A percentile compares a stretch with the other conserved stretches of the same genome.
Evolutionary conservation across 352 stramenopile species (phyloP).

Genomic region (Poterioochromonas sp.): DNA sequence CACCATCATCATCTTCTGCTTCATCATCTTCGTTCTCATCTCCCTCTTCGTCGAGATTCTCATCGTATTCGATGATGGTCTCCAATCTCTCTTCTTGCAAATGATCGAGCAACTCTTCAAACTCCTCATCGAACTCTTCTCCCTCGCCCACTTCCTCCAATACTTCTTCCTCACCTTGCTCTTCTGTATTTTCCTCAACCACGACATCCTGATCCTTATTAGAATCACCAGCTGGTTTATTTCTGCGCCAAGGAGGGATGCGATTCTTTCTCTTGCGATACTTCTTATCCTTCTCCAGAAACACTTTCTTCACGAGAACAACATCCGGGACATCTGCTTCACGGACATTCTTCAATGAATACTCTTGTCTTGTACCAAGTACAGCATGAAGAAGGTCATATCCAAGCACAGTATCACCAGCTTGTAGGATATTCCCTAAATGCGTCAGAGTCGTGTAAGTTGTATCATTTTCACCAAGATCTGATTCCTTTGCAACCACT

Average conservation of each 20-base stretch:
- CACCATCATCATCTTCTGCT: too few species aligned
- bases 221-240: neutral
- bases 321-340: neutral
- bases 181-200: neutral
- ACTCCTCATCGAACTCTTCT: neutral
- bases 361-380: neutral
- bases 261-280: neutral
- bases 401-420: slow-evolving; percentile 89
- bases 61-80: too few species aligned
- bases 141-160: neutral
- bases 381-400: slow-evolving; percentile 45
- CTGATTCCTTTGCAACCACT: slow-evolving; percentile 60
- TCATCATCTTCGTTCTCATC: too few species aligned
- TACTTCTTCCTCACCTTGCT: neutral
- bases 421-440: slow-evolving; percentile 90
- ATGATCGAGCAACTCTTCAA: neutral
- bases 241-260: neutral
- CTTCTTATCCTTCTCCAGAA: neutral
- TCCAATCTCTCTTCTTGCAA: too few species aligned
- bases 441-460: slow-evolving; percentile 74
- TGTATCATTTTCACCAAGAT: slow-evolving; percentile 86
- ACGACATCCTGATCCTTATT: neutral
- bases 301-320: neutral
- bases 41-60: too few species aligned
- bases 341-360: neutral